Evolutionary conservation across 768 basidiomycete species (phyloP).

Genomic region (Lenzites betulinus): DNA sequence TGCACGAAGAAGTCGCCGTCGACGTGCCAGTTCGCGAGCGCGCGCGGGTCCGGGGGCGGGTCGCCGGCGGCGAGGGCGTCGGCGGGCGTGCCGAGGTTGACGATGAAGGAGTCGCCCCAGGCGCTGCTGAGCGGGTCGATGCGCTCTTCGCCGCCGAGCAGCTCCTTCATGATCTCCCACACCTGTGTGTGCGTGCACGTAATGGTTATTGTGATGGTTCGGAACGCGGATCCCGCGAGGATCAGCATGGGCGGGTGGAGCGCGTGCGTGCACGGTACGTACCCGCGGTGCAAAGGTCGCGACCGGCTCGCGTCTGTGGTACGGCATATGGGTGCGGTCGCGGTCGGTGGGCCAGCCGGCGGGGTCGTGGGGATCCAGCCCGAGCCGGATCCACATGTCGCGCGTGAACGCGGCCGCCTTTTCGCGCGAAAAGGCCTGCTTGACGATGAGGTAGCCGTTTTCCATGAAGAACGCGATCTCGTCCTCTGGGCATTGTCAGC

Average conservation of each 20-base stretch:
- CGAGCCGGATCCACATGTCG: constrained; percentile 54
- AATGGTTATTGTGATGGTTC: no score
- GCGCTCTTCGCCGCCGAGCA: constrained; percentile 61
- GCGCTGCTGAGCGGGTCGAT: constrained; percentile 48
- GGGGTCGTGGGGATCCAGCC: constrained; percentile 54
- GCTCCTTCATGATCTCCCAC: constrained; percentile 62
- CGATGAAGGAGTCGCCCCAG: constrained; percentile 65
- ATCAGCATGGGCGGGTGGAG: no score
- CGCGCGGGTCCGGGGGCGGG: constrained; percentile 33
- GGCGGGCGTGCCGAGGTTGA: constrained; percentile 54
- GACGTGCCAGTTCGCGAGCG: constrained; percentile 66
- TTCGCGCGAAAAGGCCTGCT: constrained; percentile 53
- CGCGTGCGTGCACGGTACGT: not conserved
- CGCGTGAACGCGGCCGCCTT: constrained; percentile 52
- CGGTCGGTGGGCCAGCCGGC: constrained; percentile 47
- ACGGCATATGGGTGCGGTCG: constrained; percentile 59
- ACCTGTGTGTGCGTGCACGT: constrained; percentile 37
- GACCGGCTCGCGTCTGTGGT: constrained; percentile 47
- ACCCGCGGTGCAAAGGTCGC: constrained; percentile 55
- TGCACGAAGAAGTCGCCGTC: constrained; percentile 64
- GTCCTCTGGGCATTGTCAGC: constrained; percentile 36
- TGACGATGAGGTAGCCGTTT: constrained; percentile 55
- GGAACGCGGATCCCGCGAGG: no score
- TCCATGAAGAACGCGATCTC: constrained; percentile 57
- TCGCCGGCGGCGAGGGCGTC: constrained; percentile 29